Evolutionary conservation across 2,329 filamentous ascomycete genomes (phyloP), one percentile per base, ranked within the genome.

Genomic region (Lachnellula occidentalis): DNA sequence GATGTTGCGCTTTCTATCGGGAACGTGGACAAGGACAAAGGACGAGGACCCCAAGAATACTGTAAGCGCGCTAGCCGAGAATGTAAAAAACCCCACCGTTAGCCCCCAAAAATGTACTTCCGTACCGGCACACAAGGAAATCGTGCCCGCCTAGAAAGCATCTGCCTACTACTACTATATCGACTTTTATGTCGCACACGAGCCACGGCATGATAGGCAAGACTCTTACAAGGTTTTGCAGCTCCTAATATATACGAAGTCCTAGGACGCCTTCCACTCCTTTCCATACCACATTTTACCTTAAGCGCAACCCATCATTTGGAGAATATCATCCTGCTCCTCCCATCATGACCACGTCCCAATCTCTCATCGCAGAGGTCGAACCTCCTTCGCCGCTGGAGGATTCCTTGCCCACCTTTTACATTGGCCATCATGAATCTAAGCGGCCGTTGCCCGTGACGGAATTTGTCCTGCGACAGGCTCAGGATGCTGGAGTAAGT

Each of bases 361-460:
- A 50, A 37, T 22, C 42, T 45, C 4, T 43, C 34, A 19, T 31
- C 46, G 47, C 53, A 47, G 63, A 58, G 27, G 49, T 36, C 11
- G 62, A 64, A 34, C 42, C 56, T 52, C 45, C 60, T 52, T 58
- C 62, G 51, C 46, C 57, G 21, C 47, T 58, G 17, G 62, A 69
- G 37, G 67, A 70, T 22, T 68, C 56, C 53, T 64, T 60, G 19
- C 76, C 79, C 22, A 71, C 75, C 11, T 88, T 90, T 67, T 88
- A 86, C 65, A 76, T 91, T 62, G 86, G 87, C 54, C 85, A 90
- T 59, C 88, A 92, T 72, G 86, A 90, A 67, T 84, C 85, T 6
- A 75, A 74, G 50, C 76, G 87, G 55, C 71, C 76, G 27, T 73
- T 80, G 59, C 80, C 83, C 54, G 78, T 89, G 54, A 80, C 80